phyloP scores from a whole-genome alignment of 2,329 filamentous ascomycete species.

The Neofusicoccum ribis region DNA sequence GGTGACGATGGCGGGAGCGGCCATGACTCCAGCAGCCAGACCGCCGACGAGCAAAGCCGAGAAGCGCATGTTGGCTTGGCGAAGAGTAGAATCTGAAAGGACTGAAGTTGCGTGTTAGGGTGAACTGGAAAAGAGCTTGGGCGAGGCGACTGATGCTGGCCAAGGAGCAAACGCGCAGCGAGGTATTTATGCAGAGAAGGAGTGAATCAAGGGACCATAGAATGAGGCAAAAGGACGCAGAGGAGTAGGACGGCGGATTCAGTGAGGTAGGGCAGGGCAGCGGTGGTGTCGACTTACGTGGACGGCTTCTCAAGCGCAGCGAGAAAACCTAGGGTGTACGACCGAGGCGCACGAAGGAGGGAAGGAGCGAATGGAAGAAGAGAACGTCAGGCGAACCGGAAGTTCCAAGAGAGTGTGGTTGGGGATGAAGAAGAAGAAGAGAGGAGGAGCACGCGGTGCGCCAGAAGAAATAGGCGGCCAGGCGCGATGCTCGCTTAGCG shows the following conservation, averaged over 20 bases:
- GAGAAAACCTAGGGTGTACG: conserved; percentile 2
- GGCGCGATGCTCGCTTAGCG: conserved; percentile 1
- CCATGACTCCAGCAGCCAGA: neutral
- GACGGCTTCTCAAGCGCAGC: conserved; percentile 15
- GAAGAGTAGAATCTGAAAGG: neutral
- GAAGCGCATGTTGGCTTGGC: conserved; percentile 10
- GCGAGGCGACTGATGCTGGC: neutral
- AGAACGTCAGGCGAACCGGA: neutral
- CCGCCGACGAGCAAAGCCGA: neutral
- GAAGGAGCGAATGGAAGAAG: neutral
- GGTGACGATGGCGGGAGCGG: neutral
- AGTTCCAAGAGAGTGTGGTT: neutral
- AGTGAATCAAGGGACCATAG: neutral
- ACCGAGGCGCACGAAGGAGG: neutral
- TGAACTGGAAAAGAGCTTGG: neutral
- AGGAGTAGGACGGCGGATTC: neutral
- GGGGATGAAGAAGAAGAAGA: neutral
- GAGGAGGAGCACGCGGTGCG: neutral
- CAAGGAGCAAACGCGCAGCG: neutral
- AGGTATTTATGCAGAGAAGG: neutral
- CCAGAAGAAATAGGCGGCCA: neutral
- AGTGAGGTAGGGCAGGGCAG: neutral
- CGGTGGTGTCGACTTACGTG: conserved; percentile 5
- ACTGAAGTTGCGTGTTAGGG: neutral
- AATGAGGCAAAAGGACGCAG: neutral